A percentile compares a stretch with the other conserved stretches of the same genome.
Evolutionary conservation across 2,329 filamentous ascomycete species (phyloP).

Genomic region (Daldinia eschscholtzii): DNA sequence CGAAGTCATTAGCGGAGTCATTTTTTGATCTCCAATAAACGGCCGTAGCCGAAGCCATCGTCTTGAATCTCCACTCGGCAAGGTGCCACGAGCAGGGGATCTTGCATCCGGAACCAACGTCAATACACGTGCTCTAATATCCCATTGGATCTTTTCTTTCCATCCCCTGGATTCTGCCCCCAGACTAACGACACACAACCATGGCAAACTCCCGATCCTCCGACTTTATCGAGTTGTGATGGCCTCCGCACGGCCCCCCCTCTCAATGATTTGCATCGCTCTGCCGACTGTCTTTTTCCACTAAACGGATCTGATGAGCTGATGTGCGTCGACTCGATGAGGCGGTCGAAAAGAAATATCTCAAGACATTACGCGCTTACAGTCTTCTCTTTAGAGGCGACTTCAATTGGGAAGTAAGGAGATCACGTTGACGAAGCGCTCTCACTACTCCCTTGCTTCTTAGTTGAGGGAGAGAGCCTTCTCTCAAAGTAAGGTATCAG

Average conservation of each 20-base stretch:
- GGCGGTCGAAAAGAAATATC: slow-evolving; percentile 37
- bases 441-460: slow-evolving; percentile 37
- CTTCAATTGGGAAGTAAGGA: slow-evolving; percentile 30
- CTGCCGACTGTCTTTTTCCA: slow-evolving; percentile 21
- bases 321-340: slow-evolving; percentile 36
- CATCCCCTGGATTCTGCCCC: slow-evolving; percentile 37
- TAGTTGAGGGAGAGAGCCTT: slow-evolving; percentile 20
- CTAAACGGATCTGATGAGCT: slow-evolving; percentile 38
- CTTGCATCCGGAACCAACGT: slow-evolving; percentile 38
- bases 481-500: slow-evolving; percentile 7
- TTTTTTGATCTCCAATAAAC: slow-evolving; percentile 44
- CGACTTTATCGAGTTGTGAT: slow-evolving; percentile 39
- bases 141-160: slow-evolving; percentile 39
- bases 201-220: slow-evolving; percentile 36
- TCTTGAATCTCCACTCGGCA: slow-evolving; percentile 15
- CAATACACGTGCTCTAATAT: slow-evolving; percentile 38
- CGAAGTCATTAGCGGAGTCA: slow-evolving; percentile 19
- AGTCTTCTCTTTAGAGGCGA: slow-evolving; percentile 17
- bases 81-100: slow-evolving; percentile 37
- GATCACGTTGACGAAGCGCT: slow-evolving; percentile 34
- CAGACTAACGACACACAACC: slow-evolving; percentile 4
- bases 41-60: slow-evolving; percentile 38
- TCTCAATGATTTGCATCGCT: slow-evolving; percentile 36
- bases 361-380: slow-evolving; percentile 40
- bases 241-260: slow-evolving; percentile 25